Base-by-base conservation (phyloP, 192 early-diverging fungal genomes). In the Coemansia sp. region DNA sequence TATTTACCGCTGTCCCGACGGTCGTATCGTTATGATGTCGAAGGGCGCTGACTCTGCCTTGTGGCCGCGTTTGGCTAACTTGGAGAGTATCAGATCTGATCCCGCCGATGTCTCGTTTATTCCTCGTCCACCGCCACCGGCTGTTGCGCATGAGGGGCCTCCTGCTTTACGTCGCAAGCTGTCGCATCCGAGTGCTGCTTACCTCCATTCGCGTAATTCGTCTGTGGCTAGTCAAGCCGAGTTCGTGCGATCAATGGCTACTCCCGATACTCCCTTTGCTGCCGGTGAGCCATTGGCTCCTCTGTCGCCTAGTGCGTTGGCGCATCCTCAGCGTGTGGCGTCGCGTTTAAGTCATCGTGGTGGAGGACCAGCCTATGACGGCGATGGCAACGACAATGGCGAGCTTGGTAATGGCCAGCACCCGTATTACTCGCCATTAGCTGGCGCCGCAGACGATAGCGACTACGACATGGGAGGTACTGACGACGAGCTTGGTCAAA, bases 41-140 rank as follows among this genome's bases (percentile, higher is more conserved):
- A 96, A 97, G 84, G 95, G 95, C 29, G 95, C 95, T 2, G 95
- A 97, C 73, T 94, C 93, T 7, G 89, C 94, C 22, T 86, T 97
- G 59, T 76, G 93, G 60, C 90, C 88, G 58, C 83, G 90, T 2
- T 76, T 91, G 32, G 11, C 66, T 3, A 30, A 35, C n/a, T 44
- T 73, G 15, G 75, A 67, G 13, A 32, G 13, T 3, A 18, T 83
- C 12, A 40, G 34, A 8, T 82, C 79, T 1, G 63, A 73, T 16
- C 52, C 70, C 9, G 35, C 41, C 16, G 73, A 75, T 22, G 18
- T 41, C 6, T 56, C 70, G 30, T 82, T 76, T 24, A 63, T 64
- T 56, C 79, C 79, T 6, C 73, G 69, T 6, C 78, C 72, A 4
- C 43, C 61, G 30, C 53, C 63, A 29, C 66, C 67, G 20, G 43